phyloP scores from a whole-genome alignment of 805 yeast species.

The Saccharomycopsis fibuligera region DNA sequence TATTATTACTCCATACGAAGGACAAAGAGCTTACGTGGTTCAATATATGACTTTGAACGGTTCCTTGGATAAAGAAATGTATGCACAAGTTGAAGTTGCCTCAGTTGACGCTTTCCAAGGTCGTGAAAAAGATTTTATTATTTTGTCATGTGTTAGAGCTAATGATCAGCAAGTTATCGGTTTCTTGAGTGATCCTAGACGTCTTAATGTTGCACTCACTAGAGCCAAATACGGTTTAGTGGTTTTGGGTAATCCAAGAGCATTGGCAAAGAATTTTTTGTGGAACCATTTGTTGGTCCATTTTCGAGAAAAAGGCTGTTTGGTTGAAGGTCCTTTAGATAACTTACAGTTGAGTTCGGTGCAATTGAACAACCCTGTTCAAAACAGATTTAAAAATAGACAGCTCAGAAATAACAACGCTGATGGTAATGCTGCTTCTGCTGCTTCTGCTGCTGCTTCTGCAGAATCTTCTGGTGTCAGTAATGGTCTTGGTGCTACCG shows the following conservation, averaged over 20 bases:
- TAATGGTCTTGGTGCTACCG: not conserved
- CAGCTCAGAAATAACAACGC: not conserved
- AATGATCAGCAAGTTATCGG: constrained; percentile 73
- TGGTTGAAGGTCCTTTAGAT: constrained; percentile 85
- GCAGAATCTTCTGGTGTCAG: not conserved
- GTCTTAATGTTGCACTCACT: constrained; percentile 84
- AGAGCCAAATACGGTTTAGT: constrained; percentile 80
- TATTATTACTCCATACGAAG: constrained; percentile 91
- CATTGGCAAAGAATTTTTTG: constrained; percentile 59
- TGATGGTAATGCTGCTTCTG: not conserved
- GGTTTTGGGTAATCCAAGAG: constrained; percentile 77
- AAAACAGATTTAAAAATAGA: not conserved
- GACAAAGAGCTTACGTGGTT: constrained; percentile 77
- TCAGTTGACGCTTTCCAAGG: constrained; percentile 78
- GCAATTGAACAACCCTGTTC: constrained; percentile 4
- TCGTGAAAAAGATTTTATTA: constrained; percentile 62
- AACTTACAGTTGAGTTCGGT: constrained; percentile 49
- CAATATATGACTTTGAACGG: constrained; percentile 75
- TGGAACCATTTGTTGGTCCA: constrained; percentile 78
- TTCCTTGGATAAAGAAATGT: constrained; percentile 48
- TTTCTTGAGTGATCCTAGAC: constrained; percentile 75
- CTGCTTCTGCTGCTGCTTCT: not conserved
- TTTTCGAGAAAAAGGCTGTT: constrained; percentile 76
- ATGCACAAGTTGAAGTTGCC: constrained; percentile 75
- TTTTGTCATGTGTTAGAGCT: constrained; percentile 64